These are phyloP conservation scores for Hypoxylon sp. DNA, from an alignment of 2,329 filamentous ascomycete genomes.

Conservation along the genomic window DNA sequence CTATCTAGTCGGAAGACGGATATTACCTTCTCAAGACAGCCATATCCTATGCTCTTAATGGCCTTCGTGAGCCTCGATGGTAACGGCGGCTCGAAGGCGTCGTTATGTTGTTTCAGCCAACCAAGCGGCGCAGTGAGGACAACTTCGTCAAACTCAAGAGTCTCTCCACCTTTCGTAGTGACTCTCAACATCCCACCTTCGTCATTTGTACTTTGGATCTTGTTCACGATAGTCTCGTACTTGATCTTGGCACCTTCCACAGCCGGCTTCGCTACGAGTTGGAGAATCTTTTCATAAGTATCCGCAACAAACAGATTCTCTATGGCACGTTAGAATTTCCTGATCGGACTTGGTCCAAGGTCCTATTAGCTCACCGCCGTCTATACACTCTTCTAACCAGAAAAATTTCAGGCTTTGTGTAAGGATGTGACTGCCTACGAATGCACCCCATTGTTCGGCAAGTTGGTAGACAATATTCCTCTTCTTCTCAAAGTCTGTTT, in stretches of 20 bases:
- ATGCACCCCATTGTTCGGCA: slow-evolving; percentile 78
- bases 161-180: slow-evolving; percentile 62
- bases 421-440: slow-evolving; percentile 75
- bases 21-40: slow-evolving; percentile 77
- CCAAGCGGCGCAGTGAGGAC: slow-evolving; percentile 78
- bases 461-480: slow-evolving; percentile 65
- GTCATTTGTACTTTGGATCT: slow-evolving; percentile 57
- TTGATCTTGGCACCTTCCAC: slow-evolving; percentile 69
- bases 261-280: slow-evolving; percentile 71
- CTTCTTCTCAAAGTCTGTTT: slow-evolving; percentile 58
- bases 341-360: neutral
- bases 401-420: slow-evolving; percentile 82
- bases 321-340: slow-evolving; percentile 49
- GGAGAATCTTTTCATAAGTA: slow-evolving; percentile 72
- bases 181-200: slow-evolving; percentile 59
- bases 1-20: neutral
- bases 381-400: slow-evolving; percentile 83
- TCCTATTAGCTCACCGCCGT: slow-evolving; percentile 69
- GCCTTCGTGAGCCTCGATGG: slow-evolving; percentile 71
- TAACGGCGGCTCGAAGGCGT: slow-evolving; percentile 73
- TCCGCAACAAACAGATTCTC: slow-evolving; percentile 73
- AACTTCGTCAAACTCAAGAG: slow-evolving; percentile 74
- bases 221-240: slow-evolving; percentile 64
- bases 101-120: slow-evolving; percentile 73
- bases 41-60: slow-evolving; percentile 77